These are phyloP conservation scores for Solanum chiquidenum DNA, from an alignment of 257 asterid genomes.

Conservation along the genomic window DNA sequence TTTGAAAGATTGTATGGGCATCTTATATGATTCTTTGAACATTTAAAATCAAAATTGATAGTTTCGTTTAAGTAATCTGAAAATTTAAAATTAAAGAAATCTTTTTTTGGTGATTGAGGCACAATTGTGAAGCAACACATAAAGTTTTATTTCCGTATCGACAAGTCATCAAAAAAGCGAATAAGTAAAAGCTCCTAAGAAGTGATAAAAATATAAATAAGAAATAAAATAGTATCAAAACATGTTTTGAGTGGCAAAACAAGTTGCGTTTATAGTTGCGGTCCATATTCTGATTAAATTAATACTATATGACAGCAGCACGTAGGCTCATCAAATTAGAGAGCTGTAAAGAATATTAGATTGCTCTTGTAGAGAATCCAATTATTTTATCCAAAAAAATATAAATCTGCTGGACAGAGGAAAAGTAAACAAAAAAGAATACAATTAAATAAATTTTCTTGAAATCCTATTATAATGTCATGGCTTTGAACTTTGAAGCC, in stretches of 20 bases:
- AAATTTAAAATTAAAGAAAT: background rate
- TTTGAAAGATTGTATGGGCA: background rate
- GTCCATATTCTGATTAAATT: background rate
- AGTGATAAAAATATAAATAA: too few relatives aligned
- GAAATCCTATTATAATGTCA: background rate
- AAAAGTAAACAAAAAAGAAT: background rate
- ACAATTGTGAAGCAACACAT: background rate
- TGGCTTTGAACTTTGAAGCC: background rate
- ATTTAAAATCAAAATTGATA: background rate
- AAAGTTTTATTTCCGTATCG: too few relatives aligned
- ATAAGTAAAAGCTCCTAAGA: too few relatives aligned
- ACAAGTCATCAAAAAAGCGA: too few relatives aligned
- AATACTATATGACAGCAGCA: background rate
- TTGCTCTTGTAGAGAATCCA: background rate
- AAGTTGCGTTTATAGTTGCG: background rate
- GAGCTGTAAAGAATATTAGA: background rate
- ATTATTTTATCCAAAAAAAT: background rate
- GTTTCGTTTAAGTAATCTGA: background rate
- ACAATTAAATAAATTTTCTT: background rate
- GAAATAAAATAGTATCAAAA: too few relatives aligned
- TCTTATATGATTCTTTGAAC: background rate
- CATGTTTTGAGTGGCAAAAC: background rate
- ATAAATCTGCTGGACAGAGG: background rate
- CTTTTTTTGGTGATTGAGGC: background rate
- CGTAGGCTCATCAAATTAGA: background rate